Conservation (phyloP, 2,329 filamentous ascomycete genomes). For the Epichloe amarillans region DNA sequence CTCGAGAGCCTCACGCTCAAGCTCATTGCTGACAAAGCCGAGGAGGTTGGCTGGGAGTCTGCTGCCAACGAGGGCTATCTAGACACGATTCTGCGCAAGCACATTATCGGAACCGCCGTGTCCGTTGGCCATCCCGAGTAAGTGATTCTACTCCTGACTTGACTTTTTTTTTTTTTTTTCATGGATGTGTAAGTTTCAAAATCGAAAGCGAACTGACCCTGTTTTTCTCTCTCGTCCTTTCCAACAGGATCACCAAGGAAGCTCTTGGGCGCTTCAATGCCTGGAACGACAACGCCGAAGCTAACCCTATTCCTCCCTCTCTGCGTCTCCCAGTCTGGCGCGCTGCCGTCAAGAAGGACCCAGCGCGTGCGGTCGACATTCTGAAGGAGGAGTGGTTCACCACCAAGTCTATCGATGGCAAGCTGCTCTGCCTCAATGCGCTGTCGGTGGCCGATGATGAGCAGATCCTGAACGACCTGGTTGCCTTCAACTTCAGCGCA, state of each 20-base stretch:
- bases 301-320: constrained; percentile 62
- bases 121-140: constrained; percentile 62
- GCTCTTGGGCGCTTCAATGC: constrained; percentile 66
- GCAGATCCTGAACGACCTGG: constrained; percentile 53
- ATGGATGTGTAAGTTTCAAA: neutral
- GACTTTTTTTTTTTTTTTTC: neutral
- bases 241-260: constrained; percentile 50
- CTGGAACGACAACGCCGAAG: constrained; percentile 59
- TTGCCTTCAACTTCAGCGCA: constrained; percentile 65
- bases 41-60: constrained; percentile 78
- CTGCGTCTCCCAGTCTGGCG: constrained; percentile 71
- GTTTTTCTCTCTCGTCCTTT: neutral
- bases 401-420: constrained; percentile 79
- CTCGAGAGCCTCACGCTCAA: constrained; percentile 69
- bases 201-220: neutral
- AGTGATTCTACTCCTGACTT: constrained; percentile 17
- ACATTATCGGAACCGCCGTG: constrained; percentile 65
- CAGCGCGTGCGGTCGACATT: constrained; percentile 54
- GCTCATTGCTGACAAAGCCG: constrained; percentile 60
- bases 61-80: constrained; percentile 68
- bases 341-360: constrained; percentile 57
- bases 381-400: constrained; percentile 76
- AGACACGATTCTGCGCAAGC: constrained; percentile 66
- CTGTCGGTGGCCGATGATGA: constrained; percentile 61
- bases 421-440: constrained; percentile 67